Conservation (phyloP, 306 rosid species). For the Fagus sylvatica region DNA sequence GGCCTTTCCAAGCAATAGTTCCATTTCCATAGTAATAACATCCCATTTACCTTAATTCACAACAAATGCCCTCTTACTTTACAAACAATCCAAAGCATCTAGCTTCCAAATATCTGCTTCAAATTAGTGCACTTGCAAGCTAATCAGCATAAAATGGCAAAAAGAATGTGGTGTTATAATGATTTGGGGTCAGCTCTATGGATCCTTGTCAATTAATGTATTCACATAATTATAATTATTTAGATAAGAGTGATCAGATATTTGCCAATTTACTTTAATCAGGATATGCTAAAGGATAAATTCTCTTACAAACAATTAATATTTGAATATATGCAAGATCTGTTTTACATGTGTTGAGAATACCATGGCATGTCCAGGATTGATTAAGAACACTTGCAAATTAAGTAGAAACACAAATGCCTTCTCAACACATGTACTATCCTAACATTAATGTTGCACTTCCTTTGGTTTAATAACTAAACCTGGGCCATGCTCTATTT, state of each 20-base stretch:
- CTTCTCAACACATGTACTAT: background rate
- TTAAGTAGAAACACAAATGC: background rate
- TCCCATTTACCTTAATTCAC: background rate
- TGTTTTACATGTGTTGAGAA: too few species aligned
- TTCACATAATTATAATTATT: background rate
- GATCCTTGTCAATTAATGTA: background rate
- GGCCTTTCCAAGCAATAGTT: background rate
- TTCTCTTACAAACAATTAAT: background rate
- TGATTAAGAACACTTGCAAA: background rate
- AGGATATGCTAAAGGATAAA: background rate
- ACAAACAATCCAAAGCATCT: constrained; percentile 1
- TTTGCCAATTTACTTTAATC: background rate
- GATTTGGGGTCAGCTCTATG: background rate
- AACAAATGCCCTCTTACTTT: background rate
- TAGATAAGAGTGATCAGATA: background rate
- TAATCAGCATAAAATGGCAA: background rate
- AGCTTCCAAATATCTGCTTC: background rate
- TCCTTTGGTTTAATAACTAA: background rate
- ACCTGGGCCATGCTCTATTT: background rate
- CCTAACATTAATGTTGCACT: background rate
- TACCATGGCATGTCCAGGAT: too few species aligned
- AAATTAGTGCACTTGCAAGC: background rate
- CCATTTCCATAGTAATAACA: background rate
- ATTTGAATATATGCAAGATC: too few species aligned
- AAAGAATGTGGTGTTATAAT: background rate